Evolutionary conservation across 163 green algal species (phyloP), one percentile per base, ranked within the genome.

Genomic region (Prototheca stagnorum): DNA sequence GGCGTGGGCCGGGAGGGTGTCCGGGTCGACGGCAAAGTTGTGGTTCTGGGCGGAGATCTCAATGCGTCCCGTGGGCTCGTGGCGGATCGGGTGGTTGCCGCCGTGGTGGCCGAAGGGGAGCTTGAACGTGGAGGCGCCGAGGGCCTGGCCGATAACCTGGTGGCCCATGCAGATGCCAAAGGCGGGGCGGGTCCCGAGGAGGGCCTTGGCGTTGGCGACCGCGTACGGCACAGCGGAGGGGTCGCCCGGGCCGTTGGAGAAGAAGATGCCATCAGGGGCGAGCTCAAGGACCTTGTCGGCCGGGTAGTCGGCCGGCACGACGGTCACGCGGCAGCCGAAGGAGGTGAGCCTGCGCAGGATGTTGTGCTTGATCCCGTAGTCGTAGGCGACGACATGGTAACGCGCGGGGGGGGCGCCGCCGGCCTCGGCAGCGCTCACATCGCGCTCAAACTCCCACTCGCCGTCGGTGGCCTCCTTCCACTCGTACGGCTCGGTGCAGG

Each of bases 121-220:
- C 78, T 99, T 99, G 80, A 95, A 99, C 26, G 90, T 99, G 47
- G 70, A 84, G 47, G 74, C 85, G 36, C 90, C 90, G 53, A 96
- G 82, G 2, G 87, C 88, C 56, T 86, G 77, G 39, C 62, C 62
- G 40, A 72, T 39, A 22, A 72, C 62, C 51, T 72, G 62, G 72
- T 99, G 90, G 1, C 90, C 90, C 90, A 99, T 97, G 84, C 90
- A 99, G 66, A 99, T 99, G 59, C 90, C 90, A 70, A 99, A 96
- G 50, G 92, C 78, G 9, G 90, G 90, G 68, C 92, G 84, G 77
- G 95, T 78, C 45, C 88, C 88, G 43, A 98, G 58, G 46, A 98
- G 77, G 37, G 67, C 16, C 70, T 87, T 86, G 9, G 82, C 80
- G 56, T 87, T 94, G 15, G 94, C 79, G 48, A 99, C 90, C 16